Evolutionary conservation across 1,284 basidiomycete genomes (phyloP), one percentile per base, ranked within the genome.

Genomic region (Fereydounia khargensis): DNA sequence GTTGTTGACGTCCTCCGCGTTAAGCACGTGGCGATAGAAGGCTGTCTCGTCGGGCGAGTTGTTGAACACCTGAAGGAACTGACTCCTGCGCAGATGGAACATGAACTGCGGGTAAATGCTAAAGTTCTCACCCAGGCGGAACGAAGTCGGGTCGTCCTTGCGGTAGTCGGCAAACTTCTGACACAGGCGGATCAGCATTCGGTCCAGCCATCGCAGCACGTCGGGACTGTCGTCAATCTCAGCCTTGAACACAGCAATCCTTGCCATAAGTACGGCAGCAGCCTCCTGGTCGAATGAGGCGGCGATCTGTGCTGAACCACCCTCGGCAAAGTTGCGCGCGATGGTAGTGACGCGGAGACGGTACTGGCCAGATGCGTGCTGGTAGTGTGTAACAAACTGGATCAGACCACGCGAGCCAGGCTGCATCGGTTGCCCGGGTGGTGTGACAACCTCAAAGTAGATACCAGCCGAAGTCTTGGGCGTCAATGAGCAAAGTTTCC

Each of bases 101-200:
- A 98, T 99, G 81, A 99, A 99, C 77, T 99, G 95, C 24, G 95
- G 95, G 78, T 99, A 99, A 72, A 99, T 98, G 77, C 88, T 91
- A 79, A 99, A 98, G 78, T 94, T 94, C 71, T 96, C 91, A 52
- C 85, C 82, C 61, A 98, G 81, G 59, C 91, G 82, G 83, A 99
- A 98, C 77, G 86, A 89, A 39, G 86, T 85, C 4, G 94, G 89
- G 74, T 98, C 95, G 78, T 98, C 95, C 80, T 98, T 99, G 71
- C 91, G 82, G 77, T 98, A 98, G 77, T 97, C 92, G 46, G 95
- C 95, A 74, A 98, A 98, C 82, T 98, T 98, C 80, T 98, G 95
- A 79, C 95, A 99, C 31, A 98, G 80, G 10, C 95, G 84, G 74
- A 98, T 98, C 45, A 98, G 82, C 95, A 99, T 99, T 49, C 95